Evolutionary conservation across 2,329 filamentous ascomycete genomes (phyloP).

Genomic region (Diaporthe aspalathi): DNA sequence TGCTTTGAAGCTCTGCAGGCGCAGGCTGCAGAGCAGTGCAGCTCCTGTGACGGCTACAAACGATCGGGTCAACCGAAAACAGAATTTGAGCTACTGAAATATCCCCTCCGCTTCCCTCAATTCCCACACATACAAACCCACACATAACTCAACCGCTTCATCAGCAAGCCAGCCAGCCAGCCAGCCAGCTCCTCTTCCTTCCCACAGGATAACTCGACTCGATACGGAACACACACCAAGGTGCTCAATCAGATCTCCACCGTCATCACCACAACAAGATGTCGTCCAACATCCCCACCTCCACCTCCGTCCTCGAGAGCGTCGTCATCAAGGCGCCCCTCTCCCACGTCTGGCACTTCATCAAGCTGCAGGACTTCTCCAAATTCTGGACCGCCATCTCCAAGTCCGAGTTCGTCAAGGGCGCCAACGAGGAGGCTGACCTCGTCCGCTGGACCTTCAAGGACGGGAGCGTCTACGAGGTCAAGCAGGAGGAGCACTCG

Average conservation of each 20-base stretch:
- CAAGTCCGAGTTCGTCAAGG: slow-evolving; percentile 73
- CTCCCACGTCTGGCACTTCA: slow-evolving; percentile 75
- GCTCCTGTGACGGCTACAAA: slow-evolving; percentile 5
- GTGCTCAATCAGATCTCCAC: neutral
- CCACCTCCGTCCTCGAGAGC: slow-evolving; percentile 73
- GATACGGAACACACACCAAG: too few species aligned
- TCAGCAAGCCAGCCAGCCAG: neutral
- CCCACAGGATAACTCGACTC: too few species aligned
- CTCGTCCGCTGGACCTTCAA: slow-evolving; percentile 78
- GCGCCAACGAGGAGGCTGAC: slow-evolving; percentile 71
- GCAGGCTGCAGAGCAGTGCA: neutral
- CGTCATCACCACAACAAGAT: slow-evolving; percentile 13
- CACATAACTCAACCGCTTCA: neutral
- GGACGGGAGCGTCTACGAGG: slow-evolving; percentile 74
- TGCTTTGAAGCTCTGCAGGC: slow-evolving; percentile 22
- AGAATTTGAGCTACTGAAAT: slow-evolving; percentile 23
- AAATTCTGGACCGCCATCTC: slow-evolving; percentile 74
- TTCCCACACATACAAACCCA: neutral
- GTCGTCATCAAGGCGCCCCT: slow-evolving; percentile 76
- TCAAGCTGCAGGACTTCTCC: slow-evolving; percentile 78
- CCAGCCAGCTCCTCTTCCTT: too few species aligned
- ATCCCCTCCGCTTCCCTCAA: neutral
- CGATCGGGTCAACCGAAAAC: neutral
- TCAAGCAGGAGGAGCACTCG: slow-evolving; percentile 82
- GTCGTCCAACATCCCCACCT: slow-evolving; percentile 66